Base-by-base conservation (phyloP, 306 rosid species). In the Cicer chorassanicum region DNA sequence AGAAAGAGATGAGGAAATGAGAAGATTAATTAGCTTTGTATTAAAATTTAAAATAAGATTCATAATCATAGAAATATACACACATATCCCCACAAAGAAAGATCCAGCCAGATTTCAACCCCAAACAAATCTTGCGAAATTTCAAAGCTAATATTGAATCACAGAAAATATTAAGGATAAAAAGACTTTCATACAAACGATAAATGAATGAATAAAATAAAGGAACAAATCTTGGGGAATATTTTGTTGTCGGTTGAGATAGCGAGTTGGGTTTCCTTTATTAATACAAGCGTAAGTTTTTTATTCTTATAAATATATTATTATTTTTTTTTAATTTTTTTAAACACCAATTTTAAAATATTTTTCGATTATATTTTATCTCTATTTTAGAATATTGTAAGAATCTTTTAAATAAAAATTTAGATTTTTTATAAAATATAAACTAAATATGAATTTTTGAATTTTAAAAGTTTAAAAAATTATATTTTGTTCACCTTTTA, bases 91-190 rank as follows among this genome's bases (percentile, higher is more conserved):
- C 86, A 86, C 88, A 88, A 93, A 88, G 92, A 90, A 91, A 93
- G 96, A 93, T 88, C 96, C 97, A 93, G 89, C 97, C 97, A 86
- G 96, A 91, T 93, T 89, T 93, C 89, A 74, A 24, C 76, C 87
- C 88, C 86, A 93, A 89, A 93, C 4, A 3, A 29, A 29, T 89
- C 97, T 89, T 82, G 74, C 78, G 86, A 90, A 80, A 40, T 84
- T 88, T 82, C 87, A 87, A 87, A 93, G 72, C 60, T 82, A 83
- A 81, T 88, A 68, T 89, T 89, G 89, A 91, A 86, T 90, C 89
- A 84, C 87, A 86, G 77, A 86, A 85, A 53, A 84, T 80, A 65
- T 70, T 76, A 60, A 73, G 48, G 66, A 80, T 54, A 62, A 70
- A 71, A 46, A 24, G 51, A 48, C 49, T 29, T 42, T 15, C 6